Percentiles rank a stretch among this genome's conserved stretches.
These are phyloP conservation scores for Diophrys sp. DNA, from an alignment of 73 alveolate genomes.

Conservation along the genomic window DNA sequence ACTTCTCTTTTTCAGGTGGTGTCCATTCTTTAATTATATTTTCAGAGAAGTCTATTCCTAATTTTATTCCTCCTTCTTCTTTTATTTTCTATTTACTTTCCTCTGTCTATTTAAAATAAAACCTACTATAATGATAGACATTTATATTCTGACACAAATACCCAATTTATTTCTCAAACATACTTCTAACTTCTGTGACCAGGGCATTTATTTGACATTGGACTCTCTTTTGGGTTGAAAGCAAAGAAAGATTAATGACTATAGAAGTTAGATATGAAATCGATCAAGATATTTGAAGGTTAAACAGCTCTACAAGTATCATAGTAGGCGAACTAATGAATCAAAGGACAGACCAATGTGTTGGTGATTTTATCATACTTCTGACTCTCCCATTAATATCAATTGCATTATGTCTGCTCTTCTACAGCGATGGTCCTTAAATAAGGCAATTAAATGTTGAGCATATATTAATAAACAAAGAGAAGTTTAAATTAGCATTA, in stretches of 20 bases:
- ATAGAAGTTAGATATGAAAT: neutral
- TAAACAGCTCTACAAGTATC: no score
- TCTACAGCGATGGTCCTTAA: conserved; percentile 11
- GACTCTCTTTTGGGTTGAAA: no score
- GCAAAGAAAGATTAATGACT: no score
- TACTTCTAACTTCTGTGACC: neutral
- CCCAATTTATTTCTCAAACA: neutral
- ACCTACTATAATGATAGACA: neutral
- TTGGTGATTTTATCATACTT: no score
- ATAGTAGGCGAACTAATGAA: no score
- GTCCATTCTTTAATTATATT: neutral
- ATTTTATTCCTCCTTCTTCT: neutral
- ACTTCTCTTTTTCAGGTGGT: neutral
- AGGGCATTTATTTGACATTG: no score
- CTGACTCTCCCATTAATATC: no score
- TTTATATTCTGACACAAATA: neutral
- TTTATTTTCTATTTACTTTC: neutral
- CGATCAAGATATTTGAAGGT: no score
- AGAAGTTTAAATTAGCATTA: no score
- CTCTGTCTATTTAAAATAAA: neutral
- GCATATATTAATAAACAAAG: conserved; percentile 52
- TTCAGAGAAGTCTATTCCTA: neutral
- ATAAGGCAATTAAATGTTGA: conserved; percentile 27
- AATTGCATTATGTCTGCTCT: neutral
- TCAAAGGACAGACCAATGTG: no score